Conservation (phyloP, 805 yeast genomes). For the Debaryomyces prosopidis region DNA sequence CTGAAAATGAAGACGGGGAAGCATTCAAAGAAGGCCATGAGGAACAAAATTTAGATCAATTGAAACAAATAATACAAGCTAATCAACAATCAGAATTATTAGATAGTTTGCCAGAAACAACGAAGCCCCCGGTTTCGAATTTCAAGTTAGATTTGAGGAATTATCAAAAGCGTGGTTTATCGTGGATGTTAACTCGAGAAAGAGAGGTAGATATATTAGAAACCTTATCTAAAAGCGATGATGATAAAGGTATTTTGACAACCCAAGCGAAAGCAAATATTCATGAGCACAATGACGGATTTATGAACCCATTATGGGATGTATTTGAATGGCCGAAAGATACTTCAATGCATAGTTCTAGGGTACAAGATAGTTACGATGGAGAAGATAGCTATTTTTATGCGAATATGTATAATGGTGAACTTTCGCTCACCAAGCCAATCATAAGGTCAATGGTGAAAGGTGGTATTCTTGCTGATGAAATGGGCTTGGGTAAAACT, state of each 20-base stretch:
- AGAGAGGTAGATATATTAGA: conserved; percentile 53
- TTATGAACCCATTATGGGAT: conserved; percentile 85
- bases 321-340: conserved; percentile 71
- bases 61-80: conserved; percentile 72
- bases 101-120: conserved; percentile 62
- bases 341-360: conserved; percentile 3
- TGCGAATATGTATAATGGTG: conserved; percentile 79
- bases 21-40: conserved; percentile 24
- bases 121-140: conserved; percentile 45
- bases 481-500: conserved; percentile 96
- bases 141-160: conserved; percentile 63
- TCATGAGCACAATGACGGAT: conserved; percentile 42
- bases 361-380: background rate
- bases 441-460: conserved; percentile 55
- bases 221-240: conserved; percentile 19
- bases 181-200: conserved; percentile 89
- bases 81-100: conserved; percentile 62
- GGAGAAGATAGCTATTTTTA: conserved; percentile 47
- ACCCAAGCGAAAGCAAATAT: conserved; percentile 27
- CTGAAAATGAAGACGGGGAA: conserved; percentile 21
- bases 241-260: conserved; percentile 14
- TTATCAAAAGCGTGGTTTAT: conserved; percentile 81
- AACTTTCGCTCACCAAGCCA: conserved; percentile 69
- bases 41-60: conserved; percentile 65
- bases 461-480: conserved; percentile 94